phyloP scores from a whole-genome alignment of 2,329 filamentous ascomycete genomes.

The Chaetothyriales sp. region DNA sequence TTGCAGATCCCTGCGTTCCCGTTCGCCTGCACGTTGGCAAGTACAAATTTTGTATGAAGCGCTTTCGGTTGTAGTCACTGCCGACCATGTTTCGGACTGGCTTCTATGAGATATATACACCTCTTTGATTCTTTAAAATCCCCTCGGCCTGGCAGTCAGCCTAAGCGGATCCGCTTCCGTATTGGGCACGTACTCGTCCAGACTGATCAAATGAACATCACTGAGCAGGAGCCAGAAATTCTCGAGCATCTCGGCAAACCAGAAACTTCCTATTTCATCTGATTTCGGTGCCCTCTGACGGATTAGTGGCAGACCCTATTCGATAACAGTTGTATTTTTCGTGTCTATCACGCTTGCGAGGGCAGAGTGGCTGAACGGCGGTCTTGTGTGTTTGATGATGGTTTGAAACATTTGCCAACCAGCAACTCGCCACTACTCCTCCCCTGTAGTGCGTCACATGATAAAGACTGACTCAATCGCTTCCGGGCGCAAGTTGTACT shows the following conservation, averaged over 20 bases:
- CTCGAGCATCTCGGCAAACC: slow-evolving; percentile 33
- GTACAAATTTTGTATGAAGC: not conserved
- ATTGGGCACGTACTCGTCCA: slow-evolving; percentile 34
- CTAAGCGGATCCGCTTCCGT: slow-evolving; percentile 28
- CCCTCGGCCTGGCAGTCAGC: not conserved
- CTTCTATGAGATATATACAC: too few relatives aligned
- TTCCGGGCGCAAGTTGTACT: slow-evolving; percentile 45
- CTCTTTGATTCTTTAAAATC: not conserved
- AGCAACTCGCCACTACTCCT: slow-evolving; percentile 49
- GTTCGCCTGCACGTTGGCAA: not conserved
- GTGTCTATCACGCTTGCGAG: slow-evolving; percentile 35
- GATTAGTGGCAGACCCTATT: slow-evolving; percentile 41
- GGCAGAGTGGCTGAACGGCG: slow-evolving; percentile 31
- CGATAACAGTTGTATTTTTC: slow-evolving; percentile 39
- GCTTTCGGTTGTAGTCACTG: not conserved
- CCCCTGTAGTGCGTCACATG: slow-evolving; percentile 60
- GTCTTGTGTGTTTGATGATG: slow-evolving; percentile 35
- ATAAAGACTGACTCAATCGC: slow-evolving; percentile 71
- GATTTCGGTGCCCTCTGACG: slow-evolving; percentile 30
- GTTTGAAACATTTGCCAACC: slow-evolving; percentile 63
- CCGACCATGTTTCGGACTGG: too few relatives aligned
- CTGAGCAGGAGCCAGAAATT: slow-evolving; percentile 34
- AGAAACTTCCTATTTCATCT: slow-evolving; percentile 34
- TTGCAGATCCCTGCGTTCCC: not conserved
- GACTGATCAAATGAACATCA: slow-evolving; percentile 26